These are phyloP conservation scores for Podospora pseudocomata DNA, from an alignment of 495 filamentous ascomycete species.

Conservation along the genomic window DNA sequence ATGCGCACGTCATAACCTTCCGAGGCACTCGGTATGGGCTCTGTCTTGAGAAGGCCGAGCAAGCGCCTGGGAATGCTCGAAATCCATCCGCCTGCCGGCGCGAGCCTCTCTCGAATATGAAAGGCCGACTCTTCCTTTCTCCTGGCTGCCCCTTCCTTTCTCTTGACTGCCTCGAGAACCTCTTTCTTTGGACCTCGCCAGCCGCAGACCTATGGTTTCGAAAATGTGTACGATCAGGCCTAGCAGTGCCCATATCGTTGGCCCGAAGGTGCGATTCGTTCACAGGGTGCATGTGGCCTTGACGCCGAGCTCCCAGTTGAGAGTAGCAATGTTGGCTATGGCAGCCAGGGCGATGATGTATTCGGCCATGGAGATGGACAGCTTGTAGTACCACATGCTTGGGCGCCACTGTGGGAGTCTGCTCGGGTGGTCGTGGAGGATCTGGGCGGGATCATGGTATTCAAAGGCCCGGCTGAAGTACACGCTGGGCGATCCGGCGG, in stretches of 20 bases:
- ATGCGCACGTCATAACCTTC: background rate
- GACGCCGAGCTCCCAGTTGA: conserved; percentile 19
- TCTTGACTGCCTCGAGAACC: background rate
- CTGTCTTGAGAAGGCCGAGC: background rate
- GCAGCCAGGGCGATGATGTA: conserved; percentile 14
- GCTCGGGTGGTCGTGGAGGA: conserved; percentile 2
- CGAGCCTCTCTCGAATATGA: too few relatives aligned
- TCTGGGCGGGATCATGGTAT: conserved; percentile 19
- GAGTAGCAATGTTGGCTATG: conserved; percentile 15
- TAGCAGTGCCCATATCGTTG: background rate
- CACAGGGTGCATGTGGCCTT: conserved; percentile 15
- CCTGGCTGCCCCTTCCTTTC: background rate
- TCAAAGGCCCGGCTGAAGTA: conserved; percentile 24
- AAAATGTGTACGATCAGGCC: background rate
- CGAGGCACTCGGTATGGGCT: background rate
- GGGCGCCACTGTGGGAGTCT: conserved; percentile 2
- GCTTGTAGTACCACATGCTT: background rate
- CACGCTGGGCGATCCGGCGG: conserved; percentile 22
- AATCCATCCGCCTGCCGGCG: background rate
- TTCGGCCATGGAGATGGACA: conserved; percentile 8
- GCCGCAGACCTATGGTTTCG: background rate
- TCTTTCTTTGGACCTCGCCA: background rate
- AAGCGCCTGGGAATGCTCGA: background rate
- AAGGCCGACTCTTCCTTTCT: background rate
- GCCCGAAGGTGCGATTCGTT: conserved; percentile 10